phyloP scores from a whole-genome alignment of 495 filamentous ascomycete species.

The Penicillium waksmanii region DNA sequence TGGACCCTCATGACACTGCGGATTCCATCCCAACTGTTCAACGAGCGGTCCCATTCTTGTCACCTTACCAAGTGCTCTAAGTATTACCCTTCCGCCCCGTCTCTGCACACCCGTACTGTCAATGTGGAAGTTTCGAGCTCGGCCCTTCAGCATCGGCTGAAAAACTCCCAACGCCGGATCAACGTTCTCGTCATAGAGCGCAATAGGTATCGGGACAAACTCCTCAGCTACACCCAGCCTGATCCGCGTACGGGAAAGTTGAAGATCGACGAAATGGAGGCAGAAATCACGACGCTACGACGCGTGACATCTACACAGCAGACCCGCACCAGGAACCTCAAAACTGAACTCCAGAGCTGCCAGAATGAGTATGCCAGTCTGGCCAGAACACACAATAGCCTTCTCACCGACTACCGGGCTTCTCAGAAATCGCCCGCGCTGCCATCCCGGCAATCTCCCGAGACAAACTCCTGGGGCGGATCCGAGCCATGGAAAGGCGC shows the following conservation, averaged over 20 bases:
- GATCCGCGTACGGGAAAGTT: slow-evolving; percentile 15
- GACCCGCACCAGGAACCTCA: slow-evolving; percentile 3
- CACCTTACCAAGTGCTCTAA: slow-evolving; percentile 12
- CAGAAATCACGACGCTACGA: slow-evolving; percentile 10
- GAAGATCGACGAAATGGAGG: slow-evolving; percentile 12
- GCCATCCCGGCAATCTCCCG: background rate
- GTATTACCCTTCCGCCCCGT: slow-evolving; percentile 15
- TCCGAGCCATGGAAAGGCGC: background rate
- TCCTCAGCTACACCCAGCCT: slow-evolving; percentile 14
- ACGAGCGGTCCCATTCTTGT: background rate
- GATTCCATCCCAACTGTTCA: slow-evolving; percentile 2
- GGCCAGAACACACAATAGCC: slow-evolving; percentile 12
- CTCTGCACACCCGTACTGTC: slow-evolving; percentile 11
- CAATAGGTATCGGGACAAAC: slow-evolving; percentile 11
- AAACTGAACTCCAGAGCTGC: slow-evolving; percentile 10
- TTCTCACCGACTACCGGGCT: slow-evolving; percentile 14
- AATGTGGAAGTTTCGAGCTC: background rate
- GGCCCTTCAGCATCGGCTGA: slow-evolving; percentile 6
- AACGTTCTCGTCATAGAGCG: slow-evolving; percentile 13
- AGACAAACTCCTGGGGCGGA: background rate
- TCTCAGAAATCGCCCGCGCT: background rate
- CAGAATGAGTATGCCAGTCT: background rate
- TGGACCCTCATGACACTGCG: background rate
- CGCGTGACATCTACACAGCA: slow-evolving; percentile 9
- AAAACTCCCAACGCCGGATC: slow-evolving; percentile 9